A percentile compares a stretch with the other conserved stretches of the same genome.
phyloP scores from a whole-genome alignment of 805 yeast species.

The Metschnikowia cerradonensis region DNA sequence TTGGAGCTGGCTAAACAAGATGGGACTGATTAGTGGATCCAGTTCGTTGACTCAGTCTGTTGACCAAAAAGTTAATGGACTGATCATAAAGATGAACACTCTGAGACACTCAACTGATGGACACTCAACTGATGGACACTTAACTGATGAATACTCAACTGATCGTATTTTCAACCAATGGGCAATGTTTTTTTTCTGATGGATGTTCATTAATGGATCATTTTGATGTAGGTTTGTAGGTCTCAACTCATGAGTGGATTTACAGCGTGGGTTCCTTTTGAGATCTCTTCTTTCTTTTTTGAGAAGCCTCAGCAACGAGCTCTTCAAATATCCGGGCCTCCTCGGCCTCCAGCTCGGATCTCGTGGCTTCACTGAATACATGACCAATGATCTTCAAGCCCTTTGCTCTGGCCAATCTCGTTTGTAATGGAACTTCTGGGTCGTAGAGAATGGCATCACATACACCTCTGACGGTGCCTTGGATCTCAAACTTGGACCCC shows the following conservation, averaged over 20 bases:
- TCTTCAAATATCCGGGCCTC: slow-evolving; percentile 79
- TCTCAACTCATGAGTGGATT: too few species aligned
- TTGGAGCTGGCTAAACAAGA: background rate
- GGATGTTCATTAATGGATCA: too few species aligned
- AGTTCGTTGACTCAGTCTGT: too few species aligned
- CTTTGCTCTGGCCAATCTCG: slow-evolving; percentile 58
- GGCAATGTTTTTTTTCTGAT: too few species aligned
- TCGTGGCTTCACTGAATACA: slow-evolving; percentile 53
- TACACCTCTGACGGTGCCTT: slow-evolving; percentile 65
- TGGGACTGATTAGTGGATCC: too few species aligned
- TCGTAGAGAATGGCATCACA: slow-evolving; percentile 66
- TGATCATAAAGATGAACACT: too few species aligned
- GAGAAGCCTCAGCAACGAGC: slow-evolving; percentile 48
- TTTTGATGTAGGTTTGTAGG: too few species aligned
- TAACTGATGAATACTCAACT: too few species aligned
- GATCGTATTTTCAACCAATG: too few species aligned
- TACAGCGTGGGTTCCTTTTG: background rate
- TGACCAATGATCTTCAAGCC: slow-evolving; percentile 58
- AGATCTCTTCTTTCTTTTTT: slow-evolving; percentile 36
- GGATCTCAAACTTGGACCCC: slow-evolving; percentile 75
- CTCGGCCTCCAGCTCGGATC: slow-evolving; percentile 67
- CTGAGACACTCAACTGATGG: too few species aligned
- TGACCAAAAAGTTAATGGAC: too few species aligned
- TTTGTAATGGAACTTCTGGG: slow-evolving; percentile 42
- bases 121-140: too few species aligned